Evolutionary conservation across 2,329 filamentous ascomycete species (phyloP).

Genomic region (Microsporum ferrugineum): DNA sequence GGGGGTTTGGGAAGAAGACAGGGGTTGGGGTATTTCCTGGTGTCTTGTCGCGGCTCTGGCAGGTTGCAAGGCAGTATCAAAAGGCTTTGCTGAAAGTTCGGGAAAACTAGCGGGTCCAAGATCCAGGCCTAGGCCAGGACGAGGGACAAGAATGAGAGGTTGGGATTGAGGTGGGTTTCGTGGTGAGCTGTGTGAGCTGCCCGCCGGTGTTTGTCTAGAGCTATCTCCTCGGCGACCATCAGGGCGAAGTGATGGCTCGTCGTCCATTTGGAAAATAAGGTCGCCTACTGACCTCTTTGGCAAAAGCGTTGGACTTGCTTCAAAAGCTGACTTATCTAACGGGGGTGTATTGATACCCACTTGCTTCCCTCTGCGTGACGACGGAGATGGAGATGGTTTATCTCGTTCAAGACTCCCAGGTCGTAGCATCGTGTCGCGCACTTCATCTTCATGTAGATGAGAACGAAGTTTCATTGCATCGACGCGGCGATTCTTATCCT

Average conservation of each 20-base stretch:
- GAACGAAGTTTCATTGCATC: conserved; percentile 63
- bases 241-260: conserved; percentile 26
- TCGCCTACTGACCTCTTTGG: conserved; percentile 60
- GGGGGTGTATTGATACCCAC: conserved; percentile 48
- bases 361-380: conserved; percentile 25
- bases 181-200: neutral
- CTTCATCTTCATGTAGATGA: conserved; percentile 54
- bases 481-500: conserved; percentile 50
- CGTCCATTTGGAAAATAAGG: conserved; percentile 91
- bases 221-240: neutral
- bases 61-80: neutral
- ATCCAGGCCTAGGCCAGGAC: neutral
- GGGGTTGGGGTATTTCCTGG: neutral
- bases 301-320: conserved; percentile 51
- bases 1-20: conserved; percentile 13
- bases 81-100: neutral
- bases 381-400: conserved; percentile 33
- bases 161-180: neutral
- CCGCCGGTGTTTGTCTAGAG: neutral
- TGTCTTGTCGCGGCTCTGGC: neutral
- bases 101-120: neutral
- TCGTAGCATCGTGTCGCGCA: conserved; percentile 49
- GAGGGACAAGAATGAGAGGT: neutral
- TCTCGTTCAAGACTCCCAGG: conserved; percentile 55
- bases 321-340: neutral